Evolutionary conservation across 257 asterid species (phyloP), one percentile per base, ranked within the genome.

Genomic region (Haberlea rhodopensis): DNA sequence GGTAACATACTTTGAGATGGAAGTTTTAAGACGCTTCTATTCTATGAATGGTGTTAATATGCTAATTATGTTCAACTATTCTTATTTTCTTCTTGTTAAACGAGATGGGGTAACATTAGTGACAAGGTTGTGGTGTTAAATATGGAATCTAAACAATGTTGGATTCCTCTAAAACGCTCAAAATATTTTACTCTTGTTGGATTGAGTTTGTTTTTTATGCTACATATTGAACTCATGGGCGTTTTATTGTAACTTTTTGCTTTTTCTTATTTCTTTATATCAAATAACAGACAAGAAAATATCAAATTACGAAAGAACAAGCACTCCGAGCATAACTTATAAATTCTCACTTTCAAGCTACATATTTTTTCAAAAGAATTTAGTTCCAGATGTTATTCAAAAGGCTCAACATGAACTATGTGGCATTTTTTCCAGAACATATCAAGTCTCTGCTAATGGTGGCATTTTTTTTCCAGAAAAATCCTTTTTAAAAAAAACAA

Each of bases 231-330:
- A 43, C 11, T 31, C 46, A 15, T 57, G 22, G 24, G 9, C 8
- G 60, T 29, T 1, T 18, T 22, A 8, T 34, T 34, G 19, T 31
- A 20, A 53, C n/a, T 5, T 53, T 60, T 55, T n/a, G 40, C 52
- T 70, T 58, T 63, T n/a, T n/a, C 51, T 5, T 40, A 57, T 32
- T 31, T 60, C 57, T 76, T 52, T n/a, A n/a, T n/a, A n/a, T n/a
- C n/a, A n/a, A n/a, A n/a, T n/a, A n/a, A n/a, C n/a, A n/a, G n/a
- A n/a, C n/a, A n/a, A n/a, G n/a, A n/a, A n/a, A n/a, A n/a, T n/a
- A n/a, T n/a, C n/a, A n/a, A n/a, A n/a, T n/a, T n/a, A n/a, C n/a
- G n/a, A n/a, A n/a, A n/a, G n/a, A n/a, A n/a, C n/a, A n/a, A n/a
- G n/a, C n/a, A n/a, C n/a, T n/a, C n/a, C n/a, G n/a, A n/a, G n/a